A percentile compares a stretch with the other conserved stretches of the same genome.
Conservation (phyloP, 2,329 filamentous ascomycete species). For the Phialemonium atrogriseum region DNA sequence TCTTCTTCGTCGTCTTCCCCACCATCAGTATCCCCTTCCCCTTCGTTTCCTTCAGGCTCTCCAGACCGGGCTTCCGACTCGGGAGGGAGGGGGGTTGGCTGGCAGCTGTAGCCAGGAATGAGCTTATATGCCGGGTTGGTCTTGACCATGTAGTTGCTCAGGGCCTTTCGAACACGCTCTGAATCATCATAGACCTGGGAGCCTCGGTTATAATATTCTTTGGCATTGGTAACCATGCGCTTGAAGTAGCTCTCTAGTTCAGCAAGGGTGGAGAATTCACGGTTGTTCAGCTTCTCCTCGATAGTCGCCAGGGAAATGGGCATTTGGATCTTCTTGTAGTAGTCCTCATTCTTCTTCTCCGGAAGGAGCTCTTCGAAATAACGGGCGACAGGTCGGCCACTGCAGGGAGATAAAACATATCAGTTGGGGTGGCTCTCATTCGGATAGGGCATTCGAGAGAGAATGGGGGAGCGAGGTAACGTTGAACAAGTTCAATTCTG, state of each 20-base stretch:
- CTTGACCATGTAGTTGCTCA: conserved; percentile 82
- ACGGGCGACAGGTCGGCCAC: conserved; percentile 65
- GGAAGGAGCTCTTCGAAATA: conserved; percentile 68
- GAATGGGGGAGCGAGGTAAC: too few relatives aligned
- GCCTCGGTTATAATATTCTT: conserved; percentile 69
- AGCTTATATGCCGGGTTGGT: conserved; percentile 75
- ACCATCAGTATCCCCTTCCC: conserved; percentile 18
- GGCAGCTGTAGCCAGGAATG: conserved; percentile 56
- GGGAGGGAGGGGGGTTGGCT: conserved; percentile 52
- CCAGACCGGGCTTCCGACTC: conserved; percentile 4
- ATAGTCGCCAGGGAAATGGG: conserved; percentile 73
- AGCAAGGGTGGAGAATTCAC: conserved; percentile 62
- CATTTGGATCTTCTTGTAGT: conserved; percentile 69
- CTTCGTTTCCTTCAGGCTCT: conserved; percentile 6
- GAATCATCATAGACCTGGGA: conserved; percentile 74
- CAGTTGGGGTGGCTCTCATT: too few relatives aligned
- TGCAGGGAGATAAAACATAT: conserved; percentile 21
- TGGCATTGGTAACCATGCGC: conserved; percentile 80
- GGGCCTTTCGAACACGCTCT: conserved; percentile 75
- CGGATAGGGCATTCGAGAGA: conserved; percentile 3
- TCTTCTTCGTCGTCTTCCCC: conserved; percentile 20
- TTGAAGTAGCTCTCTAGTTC: conserved; percentile 79
- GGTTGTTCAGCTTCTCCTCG: conserved; percentile 62
- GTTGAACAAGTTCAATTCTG: too few relatives aligned
- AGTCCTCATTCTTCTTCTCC: conserved; percentile 56